Evolutionary conservation across 768 basidiomycete genomes (phyloP).

Genomic region (Podaxis mareebaensis): DNA sequence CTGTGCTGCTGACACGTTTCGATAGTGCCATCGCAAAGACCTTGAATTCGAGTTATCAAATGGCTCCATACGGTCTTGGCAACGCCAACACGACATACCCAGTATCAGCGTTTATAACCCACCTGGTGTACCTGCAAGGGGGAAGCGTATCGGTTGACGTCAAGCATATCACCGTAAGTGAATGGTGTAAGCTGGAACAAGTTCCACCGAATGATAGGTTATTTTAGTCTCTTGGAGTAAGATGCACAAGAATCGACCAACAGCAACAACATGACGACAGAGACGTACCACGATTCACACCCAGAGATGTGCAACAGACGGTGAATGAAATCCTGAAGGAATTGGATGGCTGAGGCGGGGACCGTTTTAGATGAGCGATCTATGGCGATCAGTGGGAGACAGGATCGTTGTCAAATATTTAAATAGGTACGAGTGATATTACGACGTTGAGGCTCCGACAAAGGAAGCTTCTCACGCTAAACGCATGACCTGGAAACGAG

Average conservation of each 20-base stretch:
- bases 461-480: neutral
- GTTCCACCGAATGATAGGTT: conserved; percentile 10
- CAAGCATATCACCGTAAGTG: conserved; percentile 57
- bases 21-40: conserved; percentile 67
- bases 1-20: neutral
- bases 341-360: conserved; percentile 9
- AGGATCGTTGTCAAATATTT: too few species aligned
- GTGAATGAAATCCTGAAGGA: conserved; percentile 33
- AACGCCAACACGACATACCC: conserved; percentile 66
- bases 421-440: too few species aligned
- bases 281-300: conserved; percentile 40
- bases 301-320: conserved; percentile 42
- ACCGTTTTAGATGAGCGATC: too few species aligned
- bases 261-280: conserved; percentile 17
- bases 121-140: conserved; percentile 75
- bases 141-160: conserved; percentile 64
- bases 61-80: conserved; percentile 56
- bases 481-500: neutral
- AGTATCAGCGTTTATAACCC: conserved; percentile 79
- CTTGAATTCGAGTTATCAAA: conserved; percentile 62
- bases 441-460: neutral
- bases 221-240: conserved; percentile 57
- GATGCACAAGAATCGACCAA: conserved; percentile 49
- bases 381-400: too few species aligned
- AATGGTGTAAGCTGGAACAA: neutral